Evolutionary conservation across 768 basidiomycete genomes (phyloP).

Genomic region (Tremella yokohamensis): DNA sequence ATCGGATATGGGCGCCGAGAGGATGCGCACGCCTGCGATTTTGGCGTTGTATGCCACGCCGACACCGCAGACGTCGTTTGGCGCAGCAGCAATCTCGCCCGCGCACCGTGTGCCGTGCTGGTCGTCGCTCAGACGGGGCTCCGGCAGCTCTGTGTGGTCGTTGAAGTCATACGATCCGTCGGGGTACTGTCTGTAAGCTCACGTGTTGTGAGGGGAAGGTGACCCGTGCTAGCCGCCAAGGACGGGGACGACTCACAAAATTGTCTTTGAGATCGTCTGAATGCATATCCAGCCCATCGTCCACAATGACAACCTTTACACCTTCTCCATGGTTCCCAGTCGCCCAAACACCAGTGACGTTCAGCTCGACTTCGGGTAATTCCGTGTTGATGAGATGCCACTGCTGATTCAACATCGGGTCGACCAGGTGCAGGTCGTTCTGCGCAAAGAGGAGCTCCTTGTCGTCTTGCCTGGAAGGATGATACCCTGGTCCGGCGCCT

Average conservation of each 20-base stretch:
- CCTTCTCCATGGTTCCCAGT: slow-evolving; percentile 83
- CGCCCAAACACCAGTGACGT: slow-evolving; percentile 88
- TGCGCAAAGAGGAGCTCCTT: slow-evolving; percentile 54
- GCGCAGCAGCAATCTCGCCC: slow-evolving; percentile 88
- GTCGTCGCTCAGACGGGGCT: slow-evolving; percentile 82
- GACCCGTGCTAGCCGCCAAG: not conserved
- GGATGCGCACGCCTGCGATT: slow-evolving; percentile 89
- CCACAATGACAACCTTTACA: slow-evolving; percentile 80
- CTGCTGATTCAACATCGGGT: slow-evolving; percentile 78
- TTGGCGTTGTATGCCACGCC: slow-evolving; percentile 90
- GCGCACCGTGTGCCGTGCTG: slow-evolving; percentile 98
- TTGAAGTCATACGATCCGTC: slow-evolving; percentile 94
- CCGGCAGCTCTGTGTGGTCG: slow-evolving; percentile 80
- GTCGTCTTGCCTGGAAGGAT: slow-evolving; percentile 12
- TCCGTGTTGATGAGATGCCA: slow-evolving; percentile 95
- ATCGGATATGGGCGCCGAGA: slow-evolving; percentile 91
- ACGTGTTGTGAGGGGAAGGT: not conserved
- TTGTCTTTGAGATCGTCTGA: slow-evolving; percentile 82
- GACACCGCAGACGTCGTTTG: slow-evolving; percentile 88
- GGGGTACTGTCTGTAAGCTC: slow-evolving; percentile 59
- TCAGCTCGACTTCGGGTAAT: slow-evolving; percentile 70
- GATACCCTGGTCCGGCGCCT: not conserved
- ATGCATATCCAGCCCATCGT: slow-evolving; percentile 90
- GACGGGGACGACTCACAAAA: slow-evolving; percentile 64
- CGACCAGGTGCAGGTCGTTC: slow-evolving; percentile 62